phyloP scores from a whole-genome alignment of 805 yeast species.

The Metschnikowia gelsemii region DNA sequence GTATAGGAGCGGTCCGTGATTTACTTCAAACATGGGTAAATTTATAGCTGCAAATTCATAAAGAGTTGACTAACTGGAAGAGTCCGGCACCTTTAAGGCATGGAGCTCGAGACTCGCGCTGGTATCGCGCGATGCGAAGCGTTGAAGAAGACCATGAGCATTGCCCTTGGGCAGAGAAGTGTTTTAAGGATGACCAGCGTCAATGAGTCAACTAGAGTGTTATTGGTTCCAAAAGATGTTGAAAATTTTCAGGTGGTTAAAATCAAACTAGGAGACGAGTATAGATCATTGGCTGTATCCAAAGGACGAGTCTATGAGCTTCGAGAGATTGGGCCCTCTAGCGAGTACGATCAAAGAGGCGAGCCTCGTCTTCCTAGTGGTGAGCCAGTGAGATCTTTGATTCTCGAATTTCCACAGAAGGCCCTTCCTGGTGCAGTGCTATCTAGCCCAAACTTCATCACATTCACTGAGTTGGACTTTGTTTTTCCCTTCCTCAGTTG shows the following conservation, averaged over 20 bases:
- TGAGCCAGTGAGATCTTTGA: conserved; percentile 19
- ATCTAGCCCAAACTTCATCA: conserved; percentile 12
- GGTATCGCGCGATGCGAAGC: conserved; percentile 1
- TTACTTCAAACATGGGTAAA: conserved; percentile 50
- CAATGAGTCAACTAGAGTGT: conserved; percentile 12
- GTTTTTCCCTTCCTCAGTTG: conserved; percentile 12
- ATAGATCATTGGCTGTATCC: conserved; percentile 12
- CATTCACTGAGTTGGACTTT: conserved; percentile 14
- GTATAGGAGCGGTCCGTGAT: conserved; percentile 46
- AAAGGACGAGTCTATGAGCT: conserved; percentile 14
- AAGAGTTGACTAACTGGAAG: too few relatives aligned
- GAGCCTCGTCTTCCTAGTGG: conserved; percentile 19
- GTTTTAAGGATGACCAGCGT: conserved; percentile 3
- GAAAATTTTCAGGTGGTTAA: conserved; percentile 2
- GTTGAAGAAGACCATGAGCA: not conserved
- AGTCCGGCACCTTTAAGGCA: not conserved
- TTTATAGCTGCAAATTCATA: conserved; percentile 21
- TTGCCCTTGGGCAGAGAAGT: too few relatives aligned
- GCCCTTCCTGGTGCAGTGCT: conserved; percentile 11
- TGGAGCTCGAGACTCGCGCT: too few relatives aligned
- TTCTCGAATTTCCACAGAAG: conserved; percentile 9
- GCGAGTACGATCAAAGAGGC: conserved; percentile 16
- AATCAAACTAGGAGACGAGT: conserved; percentile 2
- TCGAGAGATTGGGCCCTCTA: conserved; percentile 18
- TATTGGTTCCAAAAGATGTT: conserved; percentile 14